Conservation (phyloP, 257 asterid species). For the Coffea eugenioides region DNA sequence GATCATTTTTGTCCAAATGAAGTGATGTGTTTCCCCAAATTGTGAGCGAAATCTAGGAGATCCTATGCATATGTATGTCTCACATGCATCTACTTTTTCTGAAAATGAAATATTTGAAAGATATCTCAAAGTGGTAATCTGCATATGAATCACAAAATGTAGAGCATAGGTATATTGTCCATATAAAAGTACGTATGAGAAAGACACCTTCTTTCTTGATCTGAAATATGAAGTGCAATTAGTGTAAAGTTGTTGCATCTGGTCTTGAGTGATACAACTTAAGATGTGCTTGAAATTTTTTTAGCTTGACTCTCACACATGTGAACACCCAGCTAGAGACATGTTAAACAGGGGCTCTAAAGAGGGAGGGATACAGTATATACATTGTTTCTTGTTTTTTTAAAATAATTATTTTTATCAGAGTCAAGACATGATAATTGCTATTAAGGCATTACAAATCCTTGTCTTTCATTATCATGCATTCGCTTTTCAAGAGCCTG, state of each 20-base stretch:
- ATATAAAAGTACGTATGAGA: too few species aligned
- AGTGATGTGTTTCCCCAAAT: neutral
- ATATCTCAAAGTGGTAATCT: neutral
- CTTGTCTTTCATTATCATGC: neutral
- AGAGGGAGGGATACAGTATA: neutral
- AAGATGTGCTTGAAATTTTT: too few species aligned
- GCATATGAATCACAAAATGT: neutral
- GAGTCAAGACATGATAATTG: neutral
- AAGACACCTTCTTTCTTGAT: too few species aligned
- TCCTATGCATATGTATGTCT: neutral
- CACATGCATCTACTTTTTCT: neutral
- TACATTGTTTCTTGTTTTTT: neutral
- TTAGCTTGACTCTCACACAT: too few species aligned
- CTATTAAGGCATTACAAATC: neutral
- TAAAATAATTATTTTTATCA: neutral
- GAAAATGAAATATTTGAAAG: neutral
- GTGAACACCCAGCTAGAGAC: neutral
- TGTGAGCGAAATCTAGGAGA: neutral
- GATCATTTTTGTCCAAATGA: neutral
- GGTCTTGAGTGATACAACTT: too few species aligned
- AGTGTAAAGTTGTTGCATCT: too few species aligned
- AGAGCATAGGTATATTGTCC: neutral
- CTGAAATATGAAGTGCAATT: too few species aligned
- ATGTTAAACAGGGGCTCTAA: neutral
- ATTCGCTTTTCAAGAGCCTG: too few species aligned